Evolutionary conservation across 2,329 filamentous ascomycete genomes (phyloP), one percentile per base, ranked within the genome.

Genomic region (Phoma sp.): DNA sequence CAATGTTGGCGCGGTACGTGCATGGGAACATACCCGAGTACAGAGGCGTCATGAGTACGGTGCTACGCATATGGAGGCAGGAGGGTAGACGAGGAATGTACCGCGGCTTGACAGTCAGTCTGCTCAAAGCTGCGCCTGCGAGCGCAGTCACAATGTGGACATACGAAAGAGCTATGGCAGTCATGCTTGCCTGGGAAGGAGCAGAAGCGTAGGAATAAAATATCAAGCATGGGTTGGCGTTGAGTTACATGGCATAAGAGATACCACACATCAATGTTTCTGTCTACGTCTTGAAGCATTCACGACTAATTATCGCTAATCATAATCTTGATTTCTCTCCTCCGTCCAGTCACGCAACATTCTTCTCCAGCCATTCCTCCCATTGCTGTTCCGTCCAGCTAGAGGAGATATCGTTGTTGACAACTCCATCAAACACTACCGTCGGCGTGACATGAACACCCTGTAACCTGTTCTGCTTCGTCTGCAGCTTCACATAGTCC

Each of bases 61-160:
- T 96, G 57, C 72, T 73, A 51, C 78, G 81, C 57, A 96, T 98
- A 55, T 65, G 93, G 53, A 79, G 75, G 48, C 82, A 80, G 7
- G 93, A 98, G 73, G 93, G 95, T 0, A 66, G 87, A 38, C 82
- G 90, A 50, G 93, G 93, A 0, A 73, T 98, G 65, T 99, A 98
- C 74, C 84, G 93, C 48, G 95, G 95, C 0, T 78, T 99, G 71
- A 89, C 88, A 1, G 92, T 98, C 51, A 93, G 92, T 72, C 77
- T 99, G 70, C 73, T 98, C 63, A 99, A 99, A 80, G 91, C 93
- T 29, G 95, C 93, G 22, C 95, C 95, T n/a, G 87, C 90, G 25
- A 95, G 90, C 73, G 91, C 93, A 6, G 86, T 96, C 29, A 97
- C 93, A 0, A 90, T 97, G 81, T 97, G 92, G 91, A 96, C 91